Evolutionary conservation across 2,329 filamentous ascomycete species (phyloP).

Genomic region (Fusarium equiseti): DNA sequence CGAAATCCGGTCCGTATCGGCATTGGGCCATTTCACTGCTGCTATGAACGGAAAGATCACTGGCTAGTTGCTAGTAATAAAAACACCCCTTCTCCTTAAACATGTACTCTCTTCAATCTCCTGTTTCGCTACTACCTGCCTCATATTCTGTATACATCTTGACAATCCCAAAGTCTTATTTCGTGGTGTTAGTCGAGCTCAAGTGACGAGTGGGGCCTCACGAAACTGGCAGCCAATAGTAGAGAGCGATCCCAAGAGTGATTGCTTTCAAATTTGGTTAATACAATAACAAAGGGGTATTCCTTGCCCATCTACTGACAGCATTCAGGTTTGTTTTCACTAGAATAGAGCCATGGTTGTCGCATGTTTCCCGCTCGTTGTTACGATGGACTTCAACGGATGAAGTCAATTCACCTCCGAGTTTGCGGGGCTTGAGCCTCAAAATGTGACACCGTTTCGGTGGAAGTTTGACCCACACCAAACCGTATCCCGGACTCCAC

Average conservation of each 20-base stretch:
- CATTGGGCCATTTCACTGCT: background rate
- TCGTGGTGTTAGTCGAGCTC: background rate
- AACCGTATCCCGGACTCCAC: background rate
- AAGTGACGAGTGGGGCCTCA: background rate
- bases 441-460: background rate
- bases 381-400: background rate
- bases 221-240: background rate
- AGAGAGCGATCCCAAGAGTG: background rate
- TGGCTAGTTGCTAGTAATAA: background rate
- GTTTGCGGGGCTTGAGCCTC: background rate
- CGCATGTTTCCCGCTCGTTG: background rate
- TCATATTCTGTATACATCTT: background rate
- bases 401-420: background rate
- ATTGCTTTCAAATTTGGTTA: background rate
- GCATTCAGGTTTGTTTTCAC: rapidly evolving
- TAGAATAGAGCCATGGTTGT: rapidly evolving
- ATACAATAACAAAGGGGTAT: rapidly evolving
- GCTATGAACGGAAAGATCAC: background rate
- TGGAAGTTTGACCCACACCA: background rate
- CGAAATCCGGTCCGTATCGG: background rate
- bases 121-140: background rate
- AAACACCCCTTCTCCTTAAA: background rate
- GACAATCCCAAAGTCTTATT: background rate
- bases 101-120: rapidly evolving
- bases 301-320: rapidly evolving